These are phyloP conservation scores for Irpex sp. DNA, from an alignment of 1,284 basidiomycete genomes.

Conservation along the genomic window DNA sequence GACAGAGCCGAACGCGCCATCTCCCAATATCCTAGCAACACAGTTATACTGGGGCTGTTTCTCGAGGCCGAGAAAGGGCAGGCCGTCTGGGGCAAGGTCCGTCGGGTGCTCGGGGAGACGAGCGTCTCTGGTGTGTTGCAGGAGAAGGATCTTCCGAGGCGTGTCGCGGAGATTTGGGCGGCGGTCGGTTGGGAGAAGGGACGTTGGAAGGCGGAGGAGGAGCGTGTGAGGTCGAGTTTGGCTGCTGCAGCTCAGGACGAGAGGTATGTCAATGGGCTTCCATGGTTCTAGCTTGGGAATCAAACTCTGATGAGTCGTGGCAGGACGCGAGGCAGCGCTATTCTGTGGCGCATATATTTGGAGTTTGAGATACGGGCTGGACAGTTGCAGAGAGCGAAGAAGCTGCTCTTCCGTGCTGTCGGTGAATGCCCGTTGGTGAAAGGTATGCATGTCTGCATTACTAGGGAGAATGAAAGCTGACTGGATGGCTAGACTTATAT, in stretches of 20 bases:
- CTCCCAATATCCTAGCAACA: conserved; percentile 66
- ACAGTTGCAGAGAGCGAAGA: conserved; percentile 65
- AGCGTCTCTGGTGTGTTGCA: conserved; percentile 23
- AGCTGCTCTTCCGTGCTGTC: conserved; percentile 76
- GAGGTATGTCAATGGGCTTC: conserved; percentile 41
- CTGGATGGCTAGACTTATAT: conserved; percentile 66
- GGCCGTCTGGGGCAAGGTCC: conserved; percentile 68
- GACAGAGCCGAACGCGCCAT: conserved; percentile 56
- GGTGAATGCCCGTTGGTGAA: conserved; percentile 80
- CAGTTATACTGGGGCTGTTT: conserved; percentile 72
- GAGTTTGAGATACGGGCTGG: conserved; percentile 78
- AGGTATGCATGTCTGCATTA: conserved; percentile 41
- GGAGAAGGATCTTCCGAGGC: conserved; percentile 55
- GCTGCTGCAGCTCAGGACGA: conserved; percentile 58
- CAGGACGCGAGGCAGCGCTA: conserved; percentile 66
- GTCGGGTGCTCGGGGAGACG: conserved; percentile 45
- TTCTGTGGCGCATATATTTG: conserved; percentile 78
- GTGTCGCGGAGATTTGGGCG: conserved; percentile 71
- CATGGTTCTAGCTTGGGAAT: not conserved
- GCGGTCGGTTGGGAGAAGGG: conserved; percentile 67
- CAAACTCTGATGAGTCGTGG: not conserved
- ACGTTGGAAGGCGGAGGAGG: conserved; percentile 63
- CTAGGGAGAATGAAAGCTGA: not conserved
- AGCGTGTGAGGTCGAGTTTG: conserved; percentile 65
- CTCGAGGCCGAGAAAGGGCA: conserved; percentile 76